These are phyloP conservation scores for Ceratobasidium sp. DNA, from an alignment of 1,284 basidiomycete species.

Conservation along the genomic window DNA sequence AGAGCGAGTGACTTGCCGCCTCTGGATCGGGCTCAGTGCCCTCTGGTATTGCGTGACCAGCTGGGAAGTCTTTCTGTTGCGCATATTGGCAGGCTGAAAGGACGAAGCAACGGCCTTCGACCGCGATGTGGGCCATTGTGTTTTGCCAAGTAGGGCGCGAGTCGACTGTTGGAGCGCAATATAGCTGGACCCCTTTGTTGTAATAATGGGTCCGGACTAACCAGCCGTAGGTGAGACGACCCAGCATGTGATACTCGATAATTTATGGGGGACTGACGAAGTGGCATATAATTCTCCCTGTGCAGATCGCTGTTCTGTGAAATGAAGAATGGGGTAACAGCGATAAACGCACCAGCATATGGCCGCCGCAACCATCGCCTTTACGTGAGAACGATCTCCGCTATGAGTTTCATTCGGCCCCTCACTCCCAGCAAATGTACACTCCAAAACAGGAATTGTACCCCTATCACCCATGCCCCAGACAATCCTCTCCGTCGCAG, in stretches of 20 bases:
- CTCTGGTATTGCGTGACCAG: conserved; percentile 66
- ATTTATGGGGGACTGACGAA: conserved; percentile 57
- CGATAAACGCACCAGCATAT: conserved; percentile 72
- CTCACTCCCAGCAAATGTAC: conserved; percentile 53
- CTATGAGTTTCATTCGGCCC: conserved; percentile 50
- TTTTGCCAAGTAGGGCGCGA: conserved; percentile 72
- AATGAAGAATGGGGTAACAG: neutral
- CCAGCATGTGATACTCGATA: conserved; percentile 53
- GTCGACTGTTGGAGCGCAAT: conserved; percentile 81
- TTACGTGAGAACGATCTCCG: conserved; percentile 52
- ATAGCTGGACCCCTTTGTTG: conserved; percentile 71
- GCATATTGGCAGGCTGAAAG: conserved; percentile 75
- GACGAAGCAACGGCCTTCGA: conserved; percentile 83
- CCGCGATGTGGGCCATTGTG: conserved; percentile 79
- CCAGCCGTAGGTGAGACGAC: conserved; percentile 5
- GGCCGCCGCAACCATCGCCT: conserved; percentile 70
- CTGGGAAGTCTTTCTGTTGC: conserved; percentile 72
- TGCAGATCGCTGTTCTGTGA: conserved; percentile 23
- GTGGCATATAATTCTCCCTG: conserved; percentile 84
- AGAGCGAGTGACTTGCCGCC: conserved; percentile 54
- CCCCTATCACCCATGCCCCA: conserved; percentile 75
- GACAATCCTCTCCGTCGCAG: conserved; percentile 74
- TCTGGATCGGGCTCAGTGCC: conserved; percentile 61
- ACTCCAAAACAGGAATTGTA: conserved; percentile 64
- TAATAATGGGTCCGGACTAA: conserved; percentile 74